Conservation (phyloP, 2,329 filamentous ascomycete species). For the Cercospora sp. region DNA sequence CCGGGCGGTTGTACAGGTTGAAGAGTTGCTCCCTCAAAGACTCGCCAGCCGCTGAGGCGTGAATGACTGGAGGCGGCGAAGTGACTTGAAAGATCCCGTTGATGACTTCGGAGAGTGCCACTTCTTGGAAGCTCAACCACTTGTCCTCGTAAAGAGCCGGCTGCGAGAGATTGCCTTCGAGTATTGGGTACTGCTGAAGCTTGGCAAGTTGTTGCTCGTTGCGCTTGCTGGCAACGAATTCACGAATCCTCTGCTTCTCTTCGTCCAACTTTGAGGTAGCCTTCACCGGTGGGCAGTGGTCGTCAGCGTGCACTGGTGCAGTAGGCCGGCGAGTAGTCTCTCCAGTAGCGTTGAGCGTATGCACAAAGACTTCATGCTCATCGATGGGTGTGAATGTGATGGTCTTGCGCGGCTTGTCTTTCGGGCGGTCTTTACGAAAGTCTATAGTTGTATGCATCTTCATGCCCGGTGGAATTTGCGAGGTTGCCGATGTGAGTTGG, state of each 20-base stretch:
- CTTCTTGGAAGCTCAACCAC: conserved; percentile 63
- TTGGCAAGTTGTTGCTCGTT: conserved; percentile 21
- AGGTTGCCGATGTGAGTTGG: not conserved
- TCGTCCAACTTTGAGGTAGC: not conserved
- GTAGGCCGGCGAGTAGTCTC: not conserved
- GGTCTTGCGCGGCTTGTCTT: not conserved
- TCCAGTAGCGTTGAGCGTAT: not conserved
- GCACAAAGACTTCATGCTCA: not conserved
- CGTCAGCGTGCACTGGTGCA: not conserved
- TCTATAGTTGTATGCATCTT: not conserved
- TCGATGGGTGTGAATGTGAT: not conserved
- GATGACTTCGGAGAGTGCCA: conserved; percentile 60
- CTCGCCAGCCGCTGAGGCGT: conserved; percentile 17
- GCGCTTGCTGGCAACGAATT: conserved; percentile 23
- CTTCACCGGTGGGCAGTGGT: not conserved
- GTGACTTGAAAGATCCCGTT: conserved; percentile 56
- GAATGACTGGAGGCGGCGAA: conserved; percentile 24
- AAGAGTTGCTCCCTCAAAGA: conserved; percentile 52
- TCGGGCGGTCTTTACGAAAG: not conserved
- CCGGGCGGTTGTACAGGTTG: conserved; percentile 54
- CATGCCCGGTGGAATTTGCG: conserved; percentile 1
- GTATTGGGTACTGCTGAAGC: conserved; percentile 49
- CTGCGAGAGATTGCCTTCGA: conserved; percentile 55
- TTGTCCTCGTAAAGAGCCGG: conserved; percentile 63
- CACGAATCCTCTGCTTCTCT: conserved; percentile 18